These are phyloP conservation scores for Orychophragmus violaceus DNA, from an alignment of 345 rosid genomes.

Conservation along the genomic window DNA sequence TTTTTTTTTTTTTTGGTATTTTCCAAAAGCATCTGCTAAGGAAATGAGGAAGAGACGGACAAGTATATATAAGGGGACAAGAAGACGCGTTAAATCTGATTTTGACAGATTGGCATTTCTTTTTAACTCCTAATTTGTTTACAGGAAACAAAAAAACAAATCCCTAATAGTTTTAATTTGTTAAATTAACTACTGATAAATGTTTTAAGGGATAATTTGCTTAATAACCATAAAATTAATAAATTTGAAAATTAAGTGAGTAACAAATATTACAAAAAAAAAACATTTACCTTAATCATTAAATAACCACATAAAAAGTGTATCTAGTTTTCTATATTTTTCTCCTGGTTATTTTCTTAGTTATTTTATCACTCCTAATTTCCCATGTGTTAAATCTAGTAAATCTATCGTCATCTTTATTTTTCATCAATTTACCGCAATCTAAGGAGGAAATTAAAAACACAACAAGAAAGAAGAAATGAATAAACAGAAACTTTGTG, in stretches of 20 bases:
- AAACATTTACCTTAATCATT: too few relatives aligned
- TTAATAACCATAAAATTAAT: too few relatives aligned
- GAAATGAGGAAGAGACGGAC: slow-evolving; percentile 14
- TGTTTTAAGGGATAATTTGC: too few relatives aligned
- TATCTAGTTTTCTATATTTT: too few relatives aligned
- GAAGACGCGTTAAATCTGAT: slow-evolving; percentile 55
- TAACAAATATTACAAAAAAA: too few relatives aligned
- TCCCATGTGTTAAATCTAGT: not conserved
- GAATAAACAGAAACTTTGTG: too few relatives aligned
- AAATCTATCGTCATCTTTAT: not conserved
- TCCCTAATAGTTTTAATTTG: not conserved
- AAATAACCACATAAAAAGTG: too few relatives aligned
- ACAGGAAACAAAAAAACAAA: not conserved
- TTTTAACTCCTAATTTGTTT: not conserved
- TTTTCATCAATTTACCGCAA: not conserved
- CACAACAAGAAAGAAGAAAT: not conserved
- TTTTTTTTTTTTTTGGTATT: slow-evolving; percentile 7
- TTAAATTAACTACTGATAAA: not conserved
- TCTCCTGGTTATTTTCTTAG: too few relatives aligned
- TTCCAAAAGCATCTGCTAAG: slow-evolving; percentile 43
- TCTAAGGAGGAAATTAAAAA: not conserved
- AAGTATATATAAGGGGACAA: slow-evolving; percentile 43
- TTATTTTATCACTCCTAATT: too few relatives aligned
- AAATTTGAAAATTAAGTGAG: too few relatives aligned
- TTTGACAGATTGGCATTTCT: slow-evolving; percentile 36